Conservation (phyloP, 768 basidiomycete genomes). For the Phylloporus arenicola region DNA sequence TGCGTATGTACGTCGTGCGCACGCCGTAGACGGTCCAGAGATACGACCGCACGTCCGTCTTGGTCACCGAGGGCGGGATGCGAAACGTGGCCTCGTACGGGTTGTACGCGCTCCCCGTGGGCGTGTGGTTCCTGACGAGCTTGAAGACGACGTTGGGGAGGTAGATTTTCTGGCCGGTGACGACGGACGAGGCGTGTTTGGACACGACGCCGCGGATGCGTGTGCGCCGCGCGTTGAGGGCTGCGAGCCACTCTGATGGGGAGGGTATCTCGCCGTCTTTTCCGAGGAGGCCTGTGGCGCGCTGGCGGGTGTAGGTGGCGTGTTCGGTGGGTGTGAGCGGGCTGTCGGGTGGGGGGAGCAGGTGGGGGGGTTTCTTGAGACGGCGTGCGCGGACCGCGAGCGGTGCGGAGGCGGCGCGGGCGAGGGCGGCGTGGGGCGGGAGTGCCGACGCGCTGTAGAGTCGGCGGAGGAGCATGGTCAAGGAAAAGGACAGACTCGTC, state of each 20-base stretch:
- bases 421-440: conserved; percentile 37
- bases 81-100: conserved; percentile 95
- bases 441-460: conserved; percentile 38
- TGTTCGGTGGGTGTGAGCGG: conserved; percentile 66
- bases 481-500: neutral
- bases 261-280: conserved; percentile 36
- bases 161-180: conserved; percentile 80
- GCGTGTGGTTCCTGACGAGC: conserved; percentile 80
- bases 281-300: conserved; percentile 47
- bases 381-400: conserved; percentile 70
- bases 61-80: conserved; percentile 82
- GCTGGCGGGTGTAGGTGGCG: conserved; percentile 54
- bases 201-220: conserved; percentile 63
- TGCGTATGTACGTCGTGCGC: conserved; percentile 88
- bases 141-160: conserved; percentile 84
- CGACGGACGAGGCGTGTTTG: conserved; percentile 33
- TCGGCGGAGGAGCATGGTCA: conserved; percentile 26
- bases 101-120: conserved; percentile 75
- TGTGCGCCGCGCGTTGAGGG: conserved; percentile 51
- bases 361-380: conserved; percentile 41
- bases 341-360: conserved; percentile 31
- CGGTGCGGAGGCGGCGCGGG: conserved; percentile 67
- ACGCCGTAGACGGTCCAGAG: conserved; percentile 83
- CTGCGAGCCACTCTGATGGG: conserved; percentile 54
- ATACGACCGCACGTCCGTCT: conserved; percentile 87